A percentile compares a stretch with the other conserved stretches of the same genome.
Evolutionary conservation across 768 basidiomycete species (phyloP).

Genomic region (Lenzites betulinus): DNA sequence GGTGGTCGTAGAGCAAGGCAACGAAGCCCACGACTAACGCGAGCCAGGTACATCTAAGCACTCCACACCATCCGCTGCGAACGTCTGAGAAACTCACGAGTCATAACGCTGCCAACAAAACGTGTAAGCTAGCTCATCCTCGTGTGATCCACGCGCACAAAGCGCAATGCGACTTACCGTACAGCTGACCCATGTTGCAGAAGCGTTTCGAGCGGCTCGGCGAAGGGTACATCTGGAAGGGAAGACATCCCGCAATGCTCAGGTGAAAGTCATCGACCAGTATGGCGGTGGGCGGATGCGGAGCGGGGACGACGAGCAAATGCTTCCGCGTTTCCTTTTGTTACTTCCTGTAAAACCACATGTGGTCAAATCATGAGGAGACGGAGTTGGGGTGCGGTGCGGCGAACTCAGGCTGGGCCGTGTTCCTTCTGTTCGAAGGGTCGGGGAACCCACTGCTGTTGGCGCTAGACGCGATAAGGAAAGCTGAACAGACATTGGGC

Average conservation of each 20-base stretch:
- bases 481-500: slow-evolving; percentile 14
- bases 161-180: slow-evolving; percentile 24
- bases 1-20: slow-evolving; percentile 31
- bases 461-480: slow-evolving; percentile 13
- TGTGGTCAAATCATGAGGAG: background rate
- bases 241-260: slow-evolving; percentile 23
- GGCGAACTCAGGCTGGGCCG: slow-evolving; percentile 4
- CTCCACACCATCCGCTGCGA: background rate
- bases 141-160: slow-evolving; percentile 5
- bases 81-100: slow-evolving; percentile 20
- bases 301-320: background rate
- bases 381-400: slow-evolving; percentile 11
- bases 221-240: slow-evolving; percentile 18
- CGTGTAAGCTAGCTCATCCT: slow-evolving; percentile 12
- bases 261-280: slow-evolving; percentile 12
- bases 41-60: background rate
- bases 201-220: slow-evolving; percentile 24
- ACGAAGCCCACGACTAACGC: slow-evolving; percentile 28
- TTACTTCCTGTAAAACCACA: slow-evolving; percentile 10
- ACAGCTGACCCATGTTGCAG: slow-evolving; percentile 26
- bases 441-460: slow-evolving; percentile 5
- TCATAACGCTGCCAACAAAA: slow-evolving; percentile 27
- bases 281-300: background rate
- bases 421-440: slow-evolving; percentile 10
- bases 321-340: background rate